phyloP scores from a whole-genome alignment of 352 stramenopile species.

The Pythium diclinum region DNA sequence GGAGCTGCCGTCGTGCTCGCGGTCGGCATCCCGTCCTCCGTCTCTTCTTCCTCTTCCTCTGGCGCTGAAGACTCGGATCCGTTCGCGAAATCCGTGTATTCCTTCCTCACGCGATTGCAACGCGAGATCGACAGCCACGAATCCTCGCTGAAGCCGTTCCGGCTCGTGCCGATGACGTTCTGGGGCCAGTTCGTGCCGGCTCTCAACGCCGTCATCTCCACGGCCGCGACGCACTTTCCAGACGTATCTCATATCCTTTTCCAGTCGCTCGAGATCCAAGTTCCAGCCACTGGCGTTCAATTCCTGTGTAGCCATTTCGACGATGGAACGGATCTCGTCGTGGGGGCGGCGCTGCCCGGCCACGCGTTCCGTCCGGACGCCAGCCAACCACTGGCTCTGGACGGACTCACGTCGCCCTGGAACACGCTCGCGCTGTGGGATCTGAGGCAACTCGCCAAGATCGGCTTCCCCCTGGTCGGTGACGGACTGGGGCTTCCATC shows the following conservation, averaged over 20 bases:
- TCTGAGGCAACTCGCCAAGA: constrained; percentile 82
- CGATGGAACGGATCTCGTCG: constrained; percentile 77
- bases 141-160: constrained; percentile 27
- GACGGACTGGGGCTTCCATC: constrained; percentile 72
- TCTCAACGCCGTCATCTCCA: constrained; percentile 90
- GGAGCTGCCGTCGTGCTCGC: constrained; percentile 52
- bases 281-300: constrained; percentile 48
- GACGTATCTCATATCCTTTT: constrained; percentile 68
- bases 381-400: constrained; percentile 57
- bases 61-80: constrained; percentile 16
- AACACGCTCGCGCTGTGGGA: constrained; percentile 96
- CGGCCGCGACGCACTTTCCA: constrained; percentile 59
- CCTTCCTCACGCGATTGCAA: constrained; percentile 41
- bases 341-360: constrained; percentile 87
- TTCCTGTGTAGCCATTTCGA: constrained; percentile 67
- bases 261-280: constrained; percentile 89
- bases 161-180: constrained; percentile 89
- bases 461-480: constrained; percentile 88
- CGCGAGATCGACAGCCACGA: constrained; percentile 14
- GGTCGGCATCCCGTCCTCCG: constrained; percentile 38
- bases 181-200: constrained; percentile 96
- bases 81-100: constrained; percentile 42
- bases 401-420: constrained; percentile 91
- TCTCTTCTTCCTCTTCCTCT: constrained; percentile 9
- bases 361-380: constrained; percentile 51